Evolutionary conservation across 495 filamentous ascomycete genomes (phyloP).

Genomic region (Neurospora hispaniola): DNA sequence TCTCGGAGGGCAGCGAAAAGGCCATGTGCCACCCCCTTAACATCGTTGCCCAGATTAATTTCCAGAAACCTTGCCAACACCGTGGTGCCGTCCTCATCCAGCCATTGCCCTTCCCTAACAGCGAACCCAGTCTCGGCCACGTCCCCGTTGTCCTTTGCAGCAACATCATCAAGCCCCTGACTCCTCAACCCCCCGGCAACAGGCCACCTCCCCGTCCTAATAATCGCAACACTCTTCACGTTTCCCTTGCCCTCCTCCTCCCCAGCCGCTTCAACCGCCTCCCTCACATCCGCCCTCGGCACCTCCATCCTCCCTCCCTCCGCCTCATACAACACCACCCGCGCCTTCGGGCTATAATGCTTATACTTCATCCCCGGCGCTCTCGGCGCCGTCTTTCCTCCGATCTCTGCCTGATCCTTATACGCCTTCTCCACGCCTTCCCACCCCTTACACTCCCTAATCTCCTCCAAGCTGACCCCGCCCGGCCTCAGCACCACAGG

Average conservation of each 20-base stretch:
- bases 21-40: slow-evolving; percentile 65
- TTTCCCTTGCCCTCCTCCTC: slow-evolving; percentile 1
- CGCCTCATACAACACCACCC: slow-evolving; percentile 73
- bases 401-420: slow-evolving; percentile 49
- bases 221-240: slow-evolving; percentile 24
- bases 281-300: slow-evolving; percentile 10
- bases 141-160: slow-evolving; percentile 18
- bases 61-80: slow-evolving; percentile 36
- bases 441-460: slow-evolving; percentile 58
- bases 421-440: slow-evolving; percentile 65
- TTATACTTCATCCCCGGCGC: slow-evolving; percentile 99
- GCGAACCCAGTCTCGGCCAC: slow-evolving; percentile 13
- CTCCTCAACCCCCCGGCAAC: slow-evolving; percentile 21
- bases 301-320: slow-evolving; percentile 12
- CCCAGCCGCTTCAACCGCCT: background rate
- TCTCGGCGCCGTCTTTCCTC: slow-evolving; percentile 46
- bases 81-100: slow-evolving; percentile 12
- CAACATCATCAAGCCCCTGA: slow-evolving; percentile 13
- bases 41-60: slow-evolving; percentile 55
- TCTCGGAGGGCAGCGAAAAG: slow-evolving; percentile 81
- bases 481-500: slow-evolving; percentile 80
- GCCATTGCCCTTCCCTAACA: slow-evolving; percentile 23
- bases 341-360: slow-evolving; percentile 89
- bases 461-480: slow-evolving; percentile 77
- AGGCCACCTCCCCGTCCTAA: slow-evolving; percentile 35